Base-by-base conservation (phyloP, 768 basidiomycete species). In the Daedaleopsis sinensis region DNA sequence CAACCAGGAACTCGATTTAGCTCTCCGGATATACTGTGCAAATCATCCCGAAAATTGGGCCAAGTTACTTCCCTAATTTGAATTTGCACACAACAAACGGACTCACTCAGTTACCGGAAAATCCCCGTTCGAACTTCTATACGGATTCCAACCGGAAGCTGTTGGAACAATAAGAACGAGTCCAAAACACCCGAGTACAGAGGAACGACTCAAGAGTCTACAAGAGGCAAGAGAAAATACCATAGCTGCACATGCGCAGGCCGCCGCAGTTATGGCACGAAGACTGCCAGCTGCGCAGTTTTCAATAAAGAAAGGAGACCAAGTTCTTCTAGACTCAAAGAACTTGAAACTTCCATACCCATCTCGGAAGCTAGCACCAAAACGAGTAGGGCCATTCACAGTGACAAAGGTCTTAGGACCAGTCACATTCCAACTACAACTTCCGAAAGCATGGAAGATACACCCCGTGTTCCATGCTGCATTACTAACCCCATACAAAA, bases 1-100 rank as follows among this genome's bases (percentile, higher is more conserved):
- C 12, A 80, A 82, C 57, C 77, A 79, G 58, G 65, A 73, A 5
- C 24, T 81, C 0, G 77, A 82, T 59, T 69, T 72, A 19, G 77
- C 76, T 58, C 72, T 82, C 0, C 65, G 74, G 0, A 44, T 72
- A 0, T 79, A 70, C 64, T 57, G 62, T 39, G 71, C 74, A 49
- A 68, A 74, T 49, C 58, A 69, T 10, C 74, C 78, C 39, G 60
- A 71, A 9, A 68, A 77, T 37, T 80, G 80, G 79, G 37, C 57
- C 0, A 62, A 72, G 21, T 21, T 48, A 19, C 21, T 48, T 7
- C 47, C 47, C 15, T 21, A 48, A 24, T 48, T 48, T 11, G 21
- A 48, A 24, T 48, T 48, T 48, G 47, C 47, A 48, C 47, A 48
- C 24, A 48, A 48, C 15, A 13, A 48, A 9, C 47, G 67, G 0